Base-by-base conservation (phyloP, 441 rosid species). In the Hypseocharis bilobata region DNA sequence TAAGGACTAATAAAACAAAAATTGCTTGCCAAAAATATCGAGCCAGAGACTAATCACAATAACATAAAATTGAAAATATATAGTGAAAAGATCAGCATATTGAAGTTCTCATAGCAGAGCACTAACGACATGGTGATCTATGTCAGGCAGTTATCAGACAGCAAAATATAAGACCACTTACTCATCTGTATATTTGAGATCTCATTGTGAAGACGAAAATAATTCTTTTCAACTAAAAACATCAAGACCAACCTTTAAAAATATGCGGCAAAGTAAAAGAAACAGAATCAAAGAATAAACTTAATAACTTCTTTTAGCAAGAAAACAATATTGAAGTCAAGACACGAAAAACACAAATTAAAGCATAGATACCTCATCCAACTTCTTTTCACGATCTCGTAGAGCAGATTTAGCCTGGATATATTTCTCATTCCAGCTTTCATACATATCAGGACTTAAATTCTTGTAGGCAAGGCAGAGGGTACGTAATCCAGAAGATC, bases 361-460 rank as follows among this genome's bases (percentile, higher is more conserved):
- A n/a, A 45, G 20, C 42, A 49, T 25, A 58, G 59, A 65, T 79
- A 95, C 99, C 98, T 95, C 99, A 66, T 95, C 99, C 65, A 92
- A 79, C 78, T 92, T 95, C 81, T 87, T 92, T 74, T 95, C 99
- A 44, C 99, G 99, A 74, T 90, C 98, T 67, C 97, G 81, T 59
- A 95, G 83, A 71, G 97, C 84, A 65, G 98, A 92, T 75, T 95
- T 95, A 63, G 99, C 98, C 78, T 92, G 96, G 67, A 89, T 88
- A 71, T 88, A 95, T 78, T 89, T 95, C 80, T 95, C 97, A 79
- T 95, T 92, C 99, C 98, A 95, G 77, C 89, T 84, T 78, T 87
- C 90, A 79, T 95, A 95, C 61, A 79, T 56, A 62, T 83, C 86
- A 20, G 95, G 91, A 75, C 81, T 80, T 77, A 95, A 79, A 74